A percentile compares a stretch with the other conserved stretches of the same genome.
These are phyloP conservation scores for Aschersonia sp. DNA, from an alignment of 2,329 filamentous ascomycete species.

Conservation along the genomic window DNA sequence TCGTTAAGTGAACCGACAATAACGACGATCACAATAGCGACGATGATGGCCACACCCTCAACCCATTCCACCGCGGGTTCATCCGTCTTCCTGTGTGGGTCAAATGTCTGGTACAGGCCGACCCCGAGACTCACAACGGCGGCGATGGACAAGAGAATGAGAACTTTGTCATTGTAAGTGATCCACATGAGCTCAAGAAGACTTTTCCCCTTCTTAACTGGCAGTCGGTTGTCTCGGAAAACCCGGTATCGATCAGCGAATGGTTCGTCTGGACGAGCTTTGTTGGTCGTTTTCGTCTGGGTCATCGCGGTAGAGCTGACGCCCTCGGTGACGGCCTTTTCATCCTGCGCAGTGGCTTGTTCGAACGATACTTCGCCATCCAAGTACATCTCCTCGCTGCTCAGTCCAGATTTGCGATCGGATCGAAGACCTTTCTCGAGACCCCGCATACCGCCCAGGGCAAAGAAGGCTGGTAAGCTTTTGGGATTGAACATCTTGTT, in stretches of 20 bases:
- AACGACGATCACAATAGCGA: conserved; percentile 65
- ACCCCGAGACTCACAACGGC: conserved; percentile 60
- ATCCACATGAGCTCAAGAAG: conserved; percentile 66
- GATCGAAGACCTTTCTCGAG: conserved; percentile 67
- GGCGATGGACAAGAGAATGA: conserved; percentile 56
- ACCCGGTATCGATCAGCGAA: conserved; percentile 55
- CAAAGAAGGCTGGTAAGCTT: conserved; percentile 67
- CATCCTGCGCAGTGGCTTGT: conserved; percentile 37
- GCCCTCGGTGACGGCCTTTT: conserved; percentile 20
- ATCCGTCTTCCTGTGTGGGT: conserved; percentile 32
- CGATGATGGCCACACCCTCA: conserved; percentile 69
- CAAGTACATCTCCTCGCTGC: conserved; percentile 56
- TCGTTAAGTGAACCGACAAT: conserved; percentile 66
- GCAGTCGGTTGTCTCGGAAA: conserved; percentile 57
- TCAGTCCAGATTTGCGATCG: conserved; percentile 59
- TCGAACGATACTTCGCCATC: conserved; percentile 57
- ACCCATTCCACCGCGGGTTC: conserved; percentile 59
- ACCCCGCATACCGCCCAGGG: conserved; percentile 62
- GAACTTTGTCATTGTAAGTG: conserved; percentile 70
- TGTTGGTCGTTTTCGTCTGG: conserved; percentile 1
- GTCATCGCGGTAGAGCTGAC: conserved; percentile 1
- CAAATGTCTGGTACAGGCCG: conserved; percentile 63
- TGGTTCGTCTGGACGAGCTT: conserved; percentile 12
- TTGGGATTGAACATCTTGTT: conserved; percentile 85
- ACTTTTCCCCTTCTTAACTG: conserved; percentile 60